Evolutionary conservation across 306 rosid species (phyloP), one percentile per base, ranked within the genome.

Genomic region (Pachyrhizus erosus): DNA sequence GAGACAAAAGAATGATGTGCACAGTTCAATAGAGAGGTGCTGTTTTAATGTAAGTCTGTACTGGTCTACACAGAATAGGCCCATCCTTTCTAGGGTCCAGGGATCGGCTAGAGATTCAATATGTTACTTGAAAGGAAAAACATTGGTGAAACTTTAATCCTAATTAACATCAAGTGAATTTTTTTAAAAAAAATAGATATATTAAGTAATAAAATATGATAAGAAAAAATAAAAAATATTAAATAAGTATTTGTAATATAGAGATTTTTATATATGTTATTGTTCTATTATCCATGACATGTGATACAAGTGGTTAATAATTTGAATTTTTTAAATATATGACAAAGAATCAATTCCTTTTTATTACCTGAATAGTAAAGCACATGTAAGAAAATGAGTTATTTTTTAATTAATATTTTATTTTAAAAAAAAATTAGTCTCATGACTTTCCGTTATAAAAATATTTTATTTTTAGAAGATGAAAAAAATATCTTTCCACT

Each of bases 1-100:
- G 48, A 52, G 51, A 70, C 85, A 23, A 76, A 75, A 76, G 65
- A 71, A 48, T 15, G 42, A 52, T 15, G 86, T 66, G 21, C 51
- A 3, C 52, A 42, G 74, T 40, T 18, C 51, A 68, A 20, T 20
- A 11, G 31, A 17, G 51, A 68, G 83, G 43, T 55, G 40, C 75
- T 33, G 40, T 69, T 64, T 70, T 67, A 72, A 34, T 74, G n/a
- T 23, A 23, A 73, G 64, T 51, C 71, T 68, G 68, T 14, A 7
- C 68, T 10, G 33, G 43, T 33, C 23, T 62, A 31, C 70, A 62
- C 0, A 10, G 5, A 62, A 13, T 55, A 55, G 62, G 29, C 14
- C 62, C 62, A 2, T 55, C 14, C 62, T 14, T 55, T 7, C 13
- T 62, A 62, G 70, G 70, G 23, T 31, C 42, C 45, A 31, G 24